Base-by-base conservation (phyloP, 352 stramenopile species). In the Poterioochromonas sp. region DNA sequence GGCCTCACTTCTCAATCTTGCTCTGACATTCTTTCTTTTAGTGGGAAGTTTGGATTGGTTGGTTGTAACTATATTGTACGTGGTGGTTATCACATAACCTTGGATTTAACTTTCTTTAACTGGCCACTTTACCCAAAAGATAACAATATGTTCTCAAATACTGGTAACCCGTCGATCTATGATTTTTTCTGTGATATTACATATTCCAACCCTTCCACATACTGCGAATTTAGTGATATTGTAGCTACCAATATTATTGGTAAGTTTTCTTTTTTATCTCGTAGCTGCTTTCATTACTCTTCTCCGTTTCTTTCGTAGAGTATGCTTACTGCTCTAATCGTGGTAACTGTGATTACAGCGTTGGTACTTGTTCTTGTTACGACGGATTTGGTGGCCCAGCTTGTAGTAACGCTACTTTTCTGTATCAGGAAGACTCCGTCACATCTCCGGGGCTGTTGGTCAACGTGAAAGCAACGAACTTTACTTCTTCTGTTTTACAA, bases 141-240 rank as follows among this genome's bases (percentile, higher is more conserved):
- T 47, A 94, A 93, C 80, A 93, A 93, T 73, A 63, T 93, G 11
- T 88, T 92, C 60, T 82, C 80, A 41, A 89, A 95, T 80, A 82
- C 80, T 40, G 90, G 90, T 12, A 93, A 93, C 60, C 88, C 89
- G 0, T 78, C 85, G 32, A 76, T 92, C 40, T 83, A 81, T 22
- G 85, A 83, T 32, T 95, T 94, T 68, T 89, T 82, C n/a, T 95
- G 90, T 78, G 86, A 93, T 73, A 39, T 73, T 8, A 81, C 90
- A 18, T 88, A 82, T 44, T 43, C 82, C 69, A 81, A 91, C 3
- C 85, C 73, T 29, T 84, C 76, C 0, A 65, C 81, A n/a, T 87
- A 84, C 0, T 94, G 89, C 77, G 83, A 80, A 26, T 87, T 94
- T 49, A 86, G 83, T 12, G 88, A 92, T 76, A 78, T 87, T 22